Evolutionary conservation across 2,329 filamentous ascomycete species (phyloP).

Genomic region (Thermomyces lanuginosus): DNA sequence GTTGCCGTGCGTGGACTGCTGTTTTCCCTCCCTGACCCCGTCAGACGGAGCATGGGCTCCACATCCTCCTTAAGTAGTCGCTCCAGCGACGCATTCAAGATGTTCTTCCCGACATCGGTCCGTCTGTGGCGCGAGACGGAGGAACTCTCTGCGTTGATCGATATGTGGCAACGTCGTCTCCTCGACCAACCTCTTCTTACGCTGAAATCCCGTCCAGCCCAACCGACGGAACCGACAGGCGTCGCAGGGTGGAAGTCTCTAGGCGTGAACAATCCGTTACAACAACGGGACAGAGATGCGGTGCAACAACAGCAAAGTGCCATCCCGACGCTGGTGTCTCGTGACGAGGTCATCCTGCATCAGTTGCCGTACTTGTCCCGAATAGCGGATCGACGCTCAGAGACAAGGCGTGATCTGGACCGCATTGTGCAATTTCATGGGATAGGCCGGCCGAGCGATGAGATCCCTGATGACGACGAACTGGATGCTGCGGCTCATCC

Average conservation of each 20-base stretch:
- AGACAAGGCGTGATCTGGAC: constrained; percentile 41
- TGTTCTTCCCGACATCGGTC: constrained; percentile 80
- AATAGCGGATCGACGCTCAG: constrained; percentile 32
- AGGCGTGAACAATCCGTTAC: constrained; percentile 18
- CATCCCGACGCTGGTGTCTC: constrained; percentile 18
- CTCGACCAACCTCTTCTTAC: constrained; percentile 9
- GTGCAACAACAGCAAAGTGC: background rate
- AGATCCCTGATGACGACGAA: constrained; percentile 26
- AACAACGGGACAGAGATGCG: constrained; percentile 4
- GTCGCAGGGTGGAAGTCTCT: constrained; percentile 15
- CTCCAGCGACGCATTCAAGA: constrained; percentile 53
- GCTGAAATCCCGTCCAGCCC: background rate
- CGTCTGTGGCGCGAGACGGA: constrained; percentile 73
- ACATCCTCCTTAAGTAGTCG: constrained; percentile 14
- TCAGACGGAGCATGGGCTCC: constrained; percentile 43
- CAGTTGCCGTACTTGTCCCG: constrained; percentile 70
- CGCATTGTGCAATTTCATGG: constrained; percentile 53
- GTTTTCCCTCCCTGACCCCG: constrained; percentile 70
- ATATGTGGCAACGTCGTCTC: constrained; percentile 22
- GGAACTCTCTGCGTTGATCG: constrained; percentile 56
- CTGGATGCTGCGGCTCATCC: constrained; percentile 12
- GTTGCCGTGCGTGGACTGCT: constrained; percentile 73
- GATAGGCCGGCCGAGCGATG: constrained; percentile 31
- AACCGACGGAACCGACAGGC: background rate
- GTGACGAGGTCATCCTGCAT: constrained; percentile 46